These are phyloP conservation scores for Nelumbo lutea DNA, from an alignment of 164 flowering plant species.

Conservation along the genomic window DNA sequence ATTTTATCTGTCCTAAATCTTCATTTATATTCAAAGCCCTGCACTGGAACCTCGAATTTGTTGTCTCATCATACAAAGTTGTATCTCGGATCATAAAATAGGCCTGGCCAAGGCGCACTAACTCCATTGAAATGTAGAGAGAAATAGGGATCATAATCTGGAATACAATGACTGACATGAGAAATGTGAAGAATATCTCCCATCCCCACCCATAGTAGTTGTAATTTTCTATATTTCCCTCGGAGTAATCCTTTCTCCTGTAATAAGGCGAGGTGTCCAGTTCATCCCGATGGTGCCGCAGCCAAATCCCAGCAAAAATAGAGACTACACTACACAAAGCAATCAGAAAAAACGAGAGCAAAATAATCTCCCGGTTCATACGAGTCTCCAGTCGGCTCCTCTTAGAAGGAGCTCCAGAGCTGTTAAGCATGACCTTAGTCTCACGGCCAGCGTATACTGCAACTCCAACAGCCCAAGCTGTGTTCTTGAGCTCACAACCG, in stretches of 20 bases:
- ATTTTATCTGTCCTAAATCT: constrained; percentile 92
- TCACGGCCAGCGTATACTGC: constrained; percentile 85
- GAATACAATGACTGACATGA: constrained; percentile 92
- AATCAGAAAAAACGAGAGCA: constrained; percentile 69
- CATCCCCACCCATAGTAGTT: constrained; percentile 72
- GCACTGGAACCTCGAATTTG: constrained; percentile 86
- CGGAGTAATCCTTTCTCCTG: constrained; percentile 54
- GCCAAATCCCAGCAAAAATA: constrained; percentile 68
- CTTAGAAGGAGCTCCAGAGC: constrained; percentile 93
- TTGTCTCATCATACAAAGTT: constrained; percentile 57
- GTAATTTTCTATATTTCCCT: constrained; percentile 30
- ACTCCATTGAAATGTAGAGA: constrained; percentile 97
- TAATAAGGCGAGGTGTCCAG: constrained; percentile 54
- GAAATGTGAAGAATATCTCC: constrained; percentile 80
- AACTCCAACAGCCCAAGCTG: constrained; percentile 82
- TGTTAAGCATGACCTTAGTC: constrained; percentile 97
- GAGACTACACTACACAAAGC: constrained; percentile 62
- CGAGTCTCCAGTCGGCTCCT: constrained; percentile 81
- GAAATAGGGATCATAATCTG: constrained; percentile 98
- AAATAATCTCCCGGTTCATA: constrained; percentile 83
- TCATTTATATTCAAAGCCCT: constrained; percentile 97
- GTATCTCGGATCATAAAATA: constrained; percentile 85
- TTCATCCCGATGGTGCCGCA: constrained; percentile 59
- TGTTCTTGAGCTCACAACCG: constrained; percentile 95
- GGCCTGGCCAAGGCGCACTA: constrained; percentile 95